Base-by-base conservation (phyloP, 495 filamentous ascomycete species). In the Penicillium pancosmium region DNA sequence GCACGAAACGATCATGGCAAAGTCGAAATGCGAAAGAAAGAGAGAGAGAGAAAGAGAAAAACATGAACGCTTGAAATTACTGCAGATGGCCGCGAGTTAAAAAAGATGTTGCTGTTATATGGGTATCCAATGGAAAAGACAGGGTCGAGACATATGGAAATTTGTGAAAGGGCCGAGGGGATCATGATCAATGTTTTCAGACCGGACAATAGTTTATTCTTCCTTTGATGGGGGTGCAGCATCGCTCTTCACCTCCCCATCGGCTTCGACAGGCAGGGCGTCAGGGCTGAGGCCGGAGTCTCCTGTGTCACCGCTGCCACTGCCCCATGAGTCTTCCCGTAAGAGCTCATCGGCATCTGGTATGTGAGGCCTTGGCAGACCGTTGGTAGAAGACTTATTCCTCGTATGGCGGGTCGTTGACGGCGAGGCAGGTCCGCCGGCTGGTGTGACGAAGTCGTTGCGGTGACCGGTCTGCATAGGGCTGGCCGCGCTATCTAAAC, bases 81-180 rank as follows among this genome's bases (percentile, higher is more conserved):
- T 44, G 41, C 41, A 44, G 16, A 18, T 44, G 41, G 16, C 41
- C 41, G 16, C 41, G 16, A 19, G 41, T 44, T 5, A 51, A 35
- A 54, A 31, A 31, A 3, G 23, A 13, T 54, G 43, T 52, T 31
- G 54, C 56, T 64, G 65, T 67, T 72, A 72, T 66, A 61, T 66
- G 73, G 73, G 73, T 75, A 75, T 75, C 69, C 73, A 70, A 71
- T 67, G 56, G 67, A 65, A 71, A 65, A 70, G 64, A 71, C 62
- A 66, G 57, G 61, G 61, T 68, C 58, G 59, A 69, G 57, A 63
- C 68, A 71, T 64, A 66, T 61, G 56, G 47, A 65, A 59, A 62
- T 13, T 61, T 38, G 25, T 16, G 13, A 33, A 52, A 35, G 33
- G 49, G 48, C 31, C 27, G 15, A n/a, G 0, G 35, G 33, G 23